phyloP scores from a whole-genome alignment of 306 rosid species.

The Vigna unguiculata region DNA sequence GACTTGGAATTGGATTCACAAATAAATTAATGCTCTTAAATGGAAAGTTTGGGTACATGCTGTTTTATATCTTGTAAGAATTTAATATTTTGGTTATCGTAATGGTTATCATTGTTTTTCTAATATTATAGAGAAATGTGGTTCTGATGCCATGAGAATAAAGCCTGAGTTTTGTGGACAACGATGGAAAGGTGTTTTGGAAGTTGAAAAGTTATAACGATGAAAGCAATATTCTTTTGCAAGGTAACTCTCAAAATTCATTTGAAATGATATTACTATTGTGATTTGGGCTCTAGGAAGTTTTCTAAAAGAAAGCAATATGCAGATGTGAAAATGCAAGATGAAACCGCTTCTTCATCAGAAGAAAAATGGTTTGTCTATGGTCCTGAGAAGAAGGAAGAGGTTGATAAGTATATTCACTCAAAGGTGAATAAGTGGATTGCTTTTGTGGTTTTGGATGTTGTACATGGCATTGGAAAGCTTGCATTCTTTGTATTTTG shows the following conservation, averaged over 20 bases:
- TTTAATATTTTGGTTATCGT: background rate
- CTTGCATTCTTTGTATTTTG: no score
- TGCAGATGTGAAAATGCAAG: conserved; percentile 42
- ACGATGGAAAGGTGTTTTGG: conserved; percentile 47
- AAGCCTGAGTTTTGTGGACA: conserved; percentile 44
- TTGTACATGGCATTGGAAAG: no score
- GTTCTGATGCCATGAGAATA: conserved; percentile 45
- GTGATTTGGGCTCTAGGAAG: conserved; percentile 28
- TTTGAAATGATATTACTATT: background rate
- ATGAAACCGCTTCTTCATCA: conserved; percentile 7
- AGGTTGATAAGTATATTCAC: conserved; percentile 43
- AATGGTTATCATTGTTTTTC: conserved; percentile 10
- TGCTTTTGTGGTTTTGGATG: no score
- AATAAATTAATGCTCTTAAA: background rate
- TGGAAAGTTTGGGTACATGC: background rate
- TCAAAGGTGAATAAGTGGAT: conserved; percentile 42
- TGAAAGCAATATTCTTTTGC: conserved; percentile 45
- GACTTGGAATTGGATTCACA: background rate
- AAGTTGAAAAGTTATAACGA: conserved; percentile 33
- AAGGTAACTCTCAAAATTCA: conserved; percentile 47
- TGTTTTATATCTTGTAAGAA: background rate
- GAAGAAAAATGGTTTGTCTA: conserved; percentile 52
- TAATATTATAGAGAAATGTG: conserved; percentile 32
- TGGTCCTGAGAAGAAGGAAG: conserved; percentile 42
- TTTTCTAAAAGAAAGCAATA: conserved; percentile 10